Base-by-base conservation (phyloP, 148 eudicot genomes). In the Polygonum maritimum region DNA sequence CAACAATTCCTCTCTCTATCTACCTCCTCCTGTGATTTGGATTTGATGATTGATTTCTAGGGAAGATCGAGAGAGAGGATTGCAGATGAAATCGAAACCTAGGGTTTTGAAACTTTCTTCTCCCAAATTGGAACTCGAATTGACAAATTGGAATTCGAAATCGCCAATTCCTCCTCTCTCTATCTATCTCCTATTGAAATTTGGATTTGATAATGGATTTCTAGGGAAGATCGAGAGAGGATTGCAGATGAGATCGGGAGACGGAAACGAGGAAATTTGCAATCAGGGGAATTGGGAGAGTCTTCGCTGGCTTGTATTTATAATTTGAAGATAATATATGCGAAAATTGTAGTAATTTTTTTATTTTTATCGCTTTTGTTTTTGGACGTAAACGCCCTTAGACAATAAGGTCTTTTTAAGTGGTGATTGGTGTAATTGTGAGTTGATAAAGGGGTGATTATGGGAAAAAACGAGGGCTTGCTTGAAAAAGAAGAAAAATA, bases 401-500 rank as follows among this genome's bases (percentile, higher is more conserved):
- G 14, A 14, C 16, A 67, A 0, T 7, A 67, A 2, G 5, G 3
- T 0, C 4, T 10, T 9, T 21, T 2, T 31, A 12, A 1, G 1
- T 21, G 63, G 31, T 57, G 19, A 22, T 57, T 19, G 5, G 16
- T 14, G 55, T 49, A n/a, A 16, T 49, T 49, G 9, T 21, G 63
- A n/a, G 22, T 12, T 12, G 18, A 33, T 14, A 12, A 4, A 62
- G 44, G 71, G 71, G 41, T 67, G 18, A 36, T 36, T 35, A 15
- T 67, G 71, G 71, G 10, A 14, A 65, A 35, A 15, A 16, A 67
- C 0, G 45, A 36, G 19, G 1, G 71, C 38, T 67, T 67, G 71
- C 71, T 67, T 67, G 44, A 36, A 16, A 67, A 67, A 36, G 71
- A 67, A 67, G 71, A 67, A 67, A 62, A 67, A 35, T 5, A 21